Evolutionary conservation across 140 eudicot genomes (phyloP), one percentile per base, ranked within the genome.

Genomic region (Ambrosia hybrid): DNA sequence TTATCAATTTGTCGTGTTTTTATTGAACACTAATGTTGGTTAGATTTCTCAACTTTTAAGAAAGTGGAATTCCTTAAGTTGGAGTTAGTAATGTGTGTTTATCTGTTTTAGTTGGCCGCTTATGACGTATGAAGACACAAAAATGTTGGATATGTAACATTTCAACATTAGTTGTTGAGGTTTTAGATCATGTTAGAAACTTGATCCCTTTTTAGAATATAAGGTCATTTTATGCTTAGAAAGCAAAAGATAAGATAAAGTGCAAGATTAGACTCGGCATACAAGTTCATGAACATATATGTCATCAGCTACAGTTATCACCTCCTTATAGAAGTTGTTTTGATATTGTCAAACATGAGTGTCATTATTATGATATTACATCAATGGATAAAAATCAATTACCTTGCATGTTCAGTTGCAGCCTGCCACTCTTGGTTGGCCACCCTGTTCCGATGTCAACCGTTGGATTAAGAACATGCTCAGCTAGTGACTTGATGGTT

Each of bases 401-500:
- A 73, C 43, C 70, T 79, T 79, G 79, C 79, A 73, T 79, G 79
- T 79, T 79, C 79, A 61, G 41, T 73, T 73, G 56, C 75, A 79
- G 75, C 57, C 75, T 59, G 58, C 83, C 79, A 73, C 71, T 67
- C 66, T 5, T 72, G 79, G 83, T 78, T 73, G 83, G 74, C 83
- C 74, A 73, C 66, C 59, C 66, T 77, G 57, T 77, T 60, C 56
- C 38, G 57, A 70, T 69, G 83, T 78, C 83, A 78, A 72, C 83
- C 83, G 37, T 57, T 73, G 83, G 65, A 43, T 73, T 45, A 67
- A 65, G 48, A 58, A 78, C 82, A 72, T 72, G 74, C 57, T 41
- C 36, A 65, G 10, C 76, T 72, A 56, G 65, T 78, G 74, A 77
- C 66, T 77, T 49, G 71, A 77, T 69, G 13, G 65, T 74, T 60